phyloP scores from a whole-genome alignment of 108 stramenopile species.

The Schizochytrium sp. region DNA sequence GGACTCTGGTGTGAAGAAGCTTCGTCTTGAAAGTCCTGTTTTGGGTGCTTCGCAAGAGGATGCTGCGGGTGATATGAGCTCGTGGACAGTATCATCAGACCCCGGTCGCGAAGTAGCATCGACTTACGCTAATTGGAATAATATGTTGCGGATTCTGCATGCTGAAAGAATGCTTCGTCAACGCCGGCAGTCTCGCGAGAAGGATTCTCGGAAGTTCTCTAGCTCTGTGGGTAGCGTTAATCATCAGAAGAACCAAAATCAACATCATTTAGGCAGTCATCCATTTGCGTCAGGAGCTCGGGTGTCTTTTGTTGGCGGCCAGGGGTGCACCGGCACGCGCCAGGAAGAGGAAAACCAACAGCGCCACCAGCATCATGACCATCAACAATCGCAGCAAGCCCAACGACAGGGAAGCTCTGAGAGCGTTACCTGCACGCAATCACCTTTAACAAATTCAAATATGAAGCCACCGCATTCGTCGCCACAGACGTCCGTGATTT shows the following conservation, averaged over 20 bases:
- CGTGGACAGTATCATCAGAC: background rate
- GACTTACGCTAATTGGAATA: constrained; percentile 8
- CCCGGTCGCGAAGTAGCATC: constrained; percentile 8
- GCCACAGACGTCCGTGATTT: background rate
- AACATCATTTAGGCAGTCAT: background rate
- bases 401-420: background rate
- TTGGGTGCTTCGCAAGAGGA: background rate
- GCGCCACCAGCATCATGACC: too few species aligned
- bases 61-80: background rate
- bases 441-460: background rate
- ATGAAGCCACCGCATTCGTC: background rate
- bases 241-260: background rate
- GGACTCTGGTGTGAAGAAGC: constrained; percentile 19
- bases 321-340: too few species aligned
- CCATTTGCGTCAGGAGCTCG: too few species aligned
- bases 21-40: constrained; percentile 13
- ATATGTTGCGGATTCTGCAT: background rate
- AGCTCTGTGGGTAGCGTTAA: background rate
- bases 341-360: too few species aligned
- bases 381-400: too few species aligned
- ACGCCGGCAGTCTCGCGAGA: background rate
- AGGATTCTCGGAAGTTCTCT: background rate
- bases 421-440: background rate
- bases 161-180: constrained; percentile 18
- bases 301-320: too few species aligned